phyloP scores from a whole-genome alignment of 768 basidiomycete genomes.

The Mycena belliarum region DNA sequence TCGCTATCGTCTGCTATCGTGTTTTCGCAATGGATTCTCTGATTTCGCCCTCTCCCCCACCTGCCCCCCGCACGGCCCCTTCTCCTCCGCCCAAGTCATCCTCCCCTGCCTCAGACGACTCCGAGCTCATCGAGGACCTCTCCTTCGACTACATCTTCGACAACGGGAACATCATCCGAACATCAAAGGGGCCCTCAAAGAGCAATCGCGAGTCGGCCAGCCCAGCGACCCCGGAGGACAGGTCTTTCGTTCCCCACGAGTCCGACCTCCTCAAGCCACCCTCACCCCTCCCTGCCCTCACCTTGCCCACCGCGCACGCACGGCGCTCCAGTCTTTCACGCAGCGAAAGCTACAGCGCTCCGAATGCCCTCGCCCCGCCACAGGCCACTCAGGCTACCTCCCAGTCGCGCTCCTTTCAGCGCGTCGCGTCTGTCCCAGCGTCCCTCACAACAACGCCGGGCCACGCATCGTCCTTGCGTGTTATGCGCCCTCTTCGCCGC shows the following conservation, averaged over 20 bases:
- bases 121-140: conserved; percentile 57
- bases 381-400: conserved; percentile 20
- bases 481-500: conserved; percentile 35
- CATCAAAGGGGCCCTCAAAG: conserved; percentile 53
- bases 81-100: conserved; percentile 27
- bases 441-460: conserved; percentile 33
- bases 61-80: conserved; percentile 23
- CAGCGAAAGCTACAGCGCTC: conserved; percentile 31
- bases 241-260: conserved; percentile 29
- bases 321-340: conserved; percentile 27
- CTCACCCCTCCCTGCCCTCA: conserved; percentile 23
- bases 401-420: conserved; percentile 60
- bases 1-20: conserved; percentile 6
- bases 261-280: conserved; percentile 37
- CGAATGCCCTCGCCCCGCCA: conserved; percentile 24
- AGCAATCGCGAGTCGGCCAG: conserved; percentile 40
- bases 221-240: conserved; percentile 47
- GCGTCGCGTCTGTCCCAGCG: conserved; percentile 66
- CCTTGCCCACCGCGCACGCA: conserved; percentile 21
- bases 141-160: conserved; percentile 65
- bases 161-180: conserved; percentile 56
- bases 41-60: not conserved
- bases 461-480: conserved; percentile 28
- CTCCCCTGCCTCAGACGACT: conserved; percentile 55
- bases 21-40: conserved; percentile 2